Base-by-base conservation (phyloP, 1,139 yeast genomes). In the Nakaseomyces bracarensis region DNA sequence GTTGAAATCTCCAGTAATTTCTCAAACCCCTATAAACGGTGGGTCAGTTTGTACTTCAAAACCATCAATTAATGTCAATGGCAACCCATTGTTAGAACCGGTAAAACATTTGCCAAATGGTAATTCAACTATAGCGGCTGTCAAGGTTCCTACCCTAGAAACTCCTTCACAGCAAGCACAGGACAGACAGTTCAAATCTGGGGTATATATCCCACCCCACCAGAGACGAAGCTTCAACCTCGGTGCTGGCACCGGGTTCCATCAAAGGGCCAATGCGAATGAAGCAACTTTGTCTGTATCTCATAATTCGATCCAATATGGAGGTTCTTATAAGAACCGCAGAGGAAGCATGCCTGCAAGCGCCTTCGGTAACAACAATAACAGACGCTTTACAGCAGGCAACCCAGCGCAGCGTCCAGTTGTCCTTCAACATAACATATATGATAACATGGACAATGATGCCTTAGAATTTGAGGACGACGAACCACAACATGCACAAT, bases 121-220 rank as follows among this genome's bases (percentile, higher is more conserved):
- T 4, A n/a, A 33, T 33, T 7, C 7, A 8, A n/a, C 9, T 3
- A 13, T 26, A 13, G 28, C 13, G 8, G 30, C 6, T 15, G 9
- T 26, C n/a, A 23, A 26, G n/a, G 15, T 26, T n/a, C 29, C 29
- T n/a, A 26, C 30, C 21, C n/a, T 26, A 9, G 31, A 20, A 19
- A 37, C 39, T 5, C 39, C 39, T 18, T 20, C 27, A 18, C 25
- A 26, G 8, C 33, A 26, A 13, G 22, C 31, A 11, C 36, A 55
- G 9, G 57, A 55, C 40, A 60, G 53, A 23, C 63, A 63, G 36
- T 47, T 42, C 26, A 57, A 54, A 43, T 47, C 58, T 1, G 62
- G 62, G 4, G 52, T 57, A 22, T 71, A 71, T 47, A 62, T 71
- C 13, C 75, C 74, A 23, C 76, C 76, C 10, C 75, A 71, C 47